Evolutionary conservation across 176 grass and related monocot genomes (phyloP).

Genomic region (Alopecurus myosuroides): DNA sequence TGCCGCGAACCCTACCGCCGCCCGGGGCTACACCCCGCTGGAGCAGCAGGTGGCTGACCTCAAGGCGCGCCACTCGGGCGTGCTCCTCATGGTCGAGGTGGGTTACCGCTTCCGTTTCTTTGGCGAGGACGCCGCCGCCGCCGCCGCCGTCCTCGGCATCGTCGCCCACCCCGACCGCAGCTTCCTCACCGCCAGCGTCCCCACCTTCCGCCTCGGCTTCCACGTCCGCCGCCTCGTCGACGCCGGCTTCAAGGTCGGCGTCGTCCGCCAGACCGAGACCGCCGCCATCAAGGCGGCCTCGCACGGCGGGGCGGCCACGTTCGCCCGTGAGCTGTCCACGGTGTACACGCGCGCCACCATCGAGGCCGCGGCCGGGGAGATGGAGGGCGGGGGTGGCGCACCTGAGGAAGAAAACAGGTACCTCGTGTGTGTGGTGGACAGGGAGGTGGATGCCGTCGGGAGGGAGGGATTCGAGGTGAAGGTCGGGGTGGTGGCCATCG

Average conservation of each 20-base stretch:
- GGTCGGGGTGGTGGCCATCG: slow-evolving; percentile 55
- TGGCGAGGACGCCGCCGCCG: slow-evolving; percentile 72
- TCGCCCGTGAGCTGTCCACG: slow-evolving; percentile 53
- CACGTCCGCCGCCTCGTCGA: slow-evolving; percentile 80
- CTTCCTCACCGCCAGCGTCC: slow-evolving; percentile 81
- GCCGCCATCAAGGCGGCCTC: slow-evolving; percentile 78
- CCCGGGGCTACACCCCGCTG: slow-evolving; percentile 59
- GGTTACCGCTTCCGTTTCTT: slow-evolving; percentile 93
- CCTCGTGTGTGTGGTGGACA: slow-evolving; percentile 80
- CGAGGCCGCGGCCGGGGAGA: slow-evolving; percentile 65
- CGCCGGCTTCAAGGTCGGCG: slow-evolving; percentile 72
- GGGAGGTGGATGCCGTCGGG: slow-evolving; percentile 34
- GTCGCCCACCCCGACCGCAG: slow-evolving; percentile 74
- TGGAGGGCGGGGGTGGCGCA: slow-evolving; percentile 37
- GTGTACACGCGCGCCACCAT: slow-evolving; percentile 93
- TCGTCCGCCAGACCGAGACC: slow-evolving; percentile 94
- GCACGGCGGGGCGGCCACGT: slow-evolving; percentile 46
- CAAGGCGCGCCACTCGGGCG: slow-evolving; percentile 58
- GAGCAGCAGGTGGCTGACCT: slow-evolving; percentile 83
- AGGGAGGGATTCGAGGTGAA: slow-evolving; percentile 50
- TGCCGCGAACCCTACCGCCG: slow-evolving; percentile 19
- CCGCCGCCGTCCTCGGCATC: slow-evolving; percentile 73
- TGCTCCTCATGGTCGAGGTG: slow-evolving; percentile 91
- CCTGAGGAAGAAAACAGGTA: slow-evolving; percentile 47
- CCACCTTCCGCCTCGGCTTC: slow-evolving; percentile 83